Conservation (phyloP, 345 rosid species). For the Ricinus communis region DNA sequence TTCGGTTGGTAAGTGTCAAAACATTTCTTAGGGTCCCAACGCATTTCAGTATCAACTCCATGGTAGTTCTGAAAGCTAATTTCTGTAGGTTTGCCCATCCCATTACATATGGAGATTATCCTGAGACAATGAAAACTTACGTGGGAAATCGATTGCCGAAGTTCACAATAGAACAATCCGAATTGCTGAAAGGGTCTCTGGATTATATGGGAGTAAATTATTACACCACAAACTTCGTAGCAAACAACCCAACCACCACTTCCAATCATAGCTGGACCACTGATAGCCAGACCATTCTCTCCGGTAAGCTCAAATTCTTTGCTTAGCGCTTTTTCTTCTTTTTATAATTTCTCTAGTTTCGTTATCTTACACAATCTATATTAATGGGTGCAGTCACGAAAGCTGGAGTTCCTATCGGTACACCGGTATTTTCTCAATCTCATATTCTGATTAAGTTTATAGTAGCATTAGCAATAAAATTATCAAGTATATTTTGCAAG, state of each 20-base stretch:
- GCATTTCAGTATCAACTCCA: too few species aligned
- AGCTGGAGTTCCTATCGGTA: constrained; percentile 40
- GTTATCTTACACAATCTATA: background rate
- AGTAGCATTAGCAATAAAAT: too few species aligned
- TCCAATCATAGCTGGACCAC: constrained; percentile 29
- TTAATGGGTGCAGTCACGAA: constrained; percentile 25
- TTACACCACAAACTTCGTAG: constrained; percentile 47
- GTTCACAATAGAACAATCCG: constrained; percentile 48
- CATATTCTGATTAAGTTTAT: background rate
- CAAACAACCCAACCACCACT: constrained; percentile 8
- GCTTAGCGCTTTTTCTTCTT: too few species aligned
- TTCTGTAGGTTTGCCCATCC: constrained; percentile 52
- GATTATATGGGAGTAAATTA: constrained; percentile 63
- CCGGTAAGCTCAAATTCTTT: constrained; percentile 2
- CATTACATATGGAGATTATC: constrained; percentile 57
- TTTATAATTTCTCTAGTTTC: background rate
- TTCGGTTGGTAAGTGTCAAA: constrained; percentile 24
- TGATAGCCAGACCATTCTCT: constrained; percentile 23
- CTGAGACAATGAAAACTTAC: constrained; percentile 42
- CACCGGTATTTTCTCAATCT: constrained; percentile 22
- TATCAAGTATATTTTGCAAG: too few species aligned
- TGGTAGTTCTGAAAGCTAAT: background rate
- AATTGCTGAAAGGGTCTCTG: constrained; percentile 44
- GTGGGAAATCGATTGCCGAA: constrained; percentile 56
- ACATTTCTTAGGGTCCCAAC: too few species aligned